These are phyloP conservation scores for Calycina marina DNA, from an alignment of 2,329 filamentous ascomycete genomes.

Conservation along the genomic window DNA sequence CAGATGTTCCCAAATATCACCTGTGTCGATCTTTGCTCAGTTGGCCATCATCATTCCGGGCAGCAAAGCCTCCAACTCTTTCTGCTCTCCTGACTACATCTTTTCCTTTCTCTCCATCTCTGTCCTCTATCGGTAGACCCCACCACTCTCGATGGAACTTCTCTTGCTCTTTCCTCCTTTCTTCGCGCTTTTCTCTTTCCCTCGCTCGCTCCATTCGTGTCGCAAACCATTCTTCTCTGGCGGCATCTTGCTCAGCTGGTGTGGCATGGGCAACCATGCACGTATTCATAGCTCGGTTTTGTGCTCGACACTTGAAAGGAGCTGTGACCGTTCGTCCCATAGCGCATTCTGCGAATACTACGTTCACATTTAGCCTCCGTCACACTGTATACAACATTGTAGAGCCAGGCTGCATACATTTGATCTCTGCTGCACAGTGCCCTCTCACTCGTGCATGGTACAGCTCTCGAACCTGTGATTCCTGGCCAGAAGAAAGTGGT, in stretches of 20 bases:
- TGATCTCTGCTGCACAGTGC: conserved; percentile 65
- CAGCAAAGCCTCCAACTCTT: conserved; percentile 38
- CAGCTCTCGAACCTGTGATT: conserved; percentile 66
- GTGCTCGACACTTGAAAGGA: conserved; percentile 68
- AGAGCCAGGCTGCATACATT: conserved; percentile 37
- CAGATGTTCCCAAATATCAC: conserved; percentile 13
- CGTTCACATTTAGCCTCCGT: background rate
- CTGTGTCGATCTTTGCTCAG: conserved; percentile 23
- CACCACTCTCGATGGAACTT: conserved; percentile 54
- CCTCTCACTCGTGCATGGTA: conserved; percentile 68
- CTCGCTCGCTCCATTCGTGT: conserved; percentile 54
- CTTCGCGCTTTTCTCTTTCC: conserved; percentile 49
- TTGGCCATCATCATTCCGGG: conserved; percentile 23
- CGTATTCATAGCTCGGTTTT: conserved; percentile 77
- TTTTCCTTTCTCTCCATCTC: conserved; percentile 38
- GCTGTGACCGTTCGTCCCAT: conserved; percentile 74
- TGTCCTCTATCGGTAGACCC: conserved; percentile 43
- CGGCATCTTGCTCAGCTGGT: conserved; percentile 70
- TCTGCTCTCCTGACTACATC: conserved; percentile 40
- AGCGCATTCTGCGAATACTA: conserved; percentile 87
- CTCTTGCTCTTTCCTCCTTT: conserved; percentile 46
- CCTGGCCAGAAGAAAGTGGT: conserved; percentile 68
- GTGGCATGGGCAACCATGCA: conserved; percentile 87
- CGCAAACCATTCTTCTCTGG: conserved; percentile 87
- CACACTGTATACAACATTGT: conserved; percentile 2